Percentiles rank a stretch among this genome's conserved stretches.
Evolutionary conservation across 2,329 filamentous ascomycete genomes (phyloP).

Genomic region (Diaporthe destruens): DNA sequence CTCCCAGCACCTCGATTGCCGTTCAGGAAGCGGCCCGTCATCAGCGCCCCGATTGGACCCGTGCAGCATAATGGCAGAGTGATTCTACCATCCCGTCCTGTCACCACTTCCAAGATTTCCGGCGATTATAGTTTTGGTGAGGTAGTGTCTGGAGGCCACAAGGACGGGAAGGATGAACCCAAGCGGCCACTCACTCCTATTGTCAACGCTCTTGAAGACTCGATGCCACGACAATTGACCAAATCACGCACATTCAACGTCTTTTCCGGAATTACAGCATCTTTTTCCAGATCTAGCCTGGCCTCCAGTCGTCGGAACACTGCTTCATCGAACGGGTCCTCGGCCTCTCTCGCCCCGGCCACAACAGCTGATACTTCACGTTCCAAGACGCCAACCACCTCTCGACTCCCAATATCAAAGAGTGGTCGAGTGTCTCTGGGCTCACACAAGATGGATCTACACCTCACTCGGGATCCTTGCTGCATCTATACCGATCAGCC

Average conservation of each 20-base stretch:
- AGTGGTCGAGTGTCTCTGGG: conserved; percentile 32
- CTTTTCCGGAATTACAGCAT: conserved; percentile 36
- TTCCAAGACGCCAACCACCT: background rate
- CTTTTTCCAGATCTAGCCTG: conserved; percentile 39
- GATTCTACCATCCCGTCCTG: background rate
- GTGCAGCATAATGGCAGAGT: conserved; percentile 29
- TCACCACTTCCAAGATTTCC: background rate
- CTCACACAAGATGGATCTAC: conserved; percentile 41
- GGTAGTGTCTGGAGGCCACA: background rate
- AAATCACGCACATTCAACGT: conserved; percentile 39
- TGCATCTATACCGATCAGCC: conserved; percentile 58
- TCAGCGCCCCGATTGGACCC: conserved; percentile 40
- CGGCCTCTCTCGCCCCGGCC: conserved; percentile 30
- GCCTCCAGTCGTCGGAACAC: conserved; percentile 25
- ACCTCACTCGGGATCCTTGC: conserved; percentile 43
- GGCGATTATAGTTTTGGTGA: background rate
- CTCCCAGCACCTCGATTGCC: conserved; percentile 39
- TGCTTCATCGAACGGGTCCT: conserved; percentile 32
- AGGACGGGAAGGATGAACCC: background rate
- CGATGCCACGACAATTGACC: conserved; percentile 25
- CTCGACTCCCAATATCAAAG: conserved; percentile 18
- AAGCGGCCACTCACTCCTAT: background rate
- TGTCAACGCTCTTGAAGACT: conserved; percentile 6
- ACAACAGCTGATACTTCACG: conserved; percentile 34
- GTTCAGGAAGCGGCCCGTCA: conserved; percentile 37